Base-by-base conservation (phyloP, 2,329 filamentous ascomycete species). In the Cercospora sp. region DNA sequence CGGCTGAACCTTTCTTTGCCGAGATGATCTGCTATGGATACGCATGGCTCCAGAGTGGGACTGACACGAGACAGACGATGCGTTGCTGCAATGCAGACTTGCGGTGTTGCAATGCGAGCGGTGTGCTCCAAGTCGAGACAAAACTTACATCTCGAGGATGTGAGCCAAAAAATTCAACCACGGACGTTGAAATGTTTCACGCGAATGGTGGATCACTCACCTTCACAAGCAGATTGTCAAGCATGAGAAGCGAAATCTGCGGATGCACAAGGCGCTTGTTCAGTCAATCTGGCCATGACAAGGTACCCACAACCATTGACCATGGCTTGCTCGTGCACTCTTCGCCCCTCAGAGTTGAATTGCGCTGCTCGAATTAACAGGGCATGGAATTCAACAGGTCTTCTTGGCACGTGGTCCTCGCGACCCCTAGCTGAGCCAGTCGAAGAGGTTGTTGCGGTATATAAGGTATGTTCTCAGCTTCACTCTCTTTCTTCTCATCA, bases 341-440 rank as follows among this genome's bases (percentile, higher is more conserved):
- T 63, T 53, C 33, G 16, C 62, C 62, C 57, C 45, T 58, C 55
- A 57, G 63, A 65, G 66, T 68, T 68, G 59, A 66, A 66, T 68
- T 68, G 59, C 67, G 53, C 63, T 45, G 45, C 63, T 66, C 33
- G 67, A 68, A 65, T 60, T 23, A 66, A 53, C 67, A 65, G 67
- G 67, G 63, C 63, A 42, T 61, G 60, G 23, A 30, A 30, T 63
- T 59, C 40, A 63, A 63, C 59, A 63, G 63, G 63, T 66, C 67
- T 66, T 64, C 63, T 63, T 65, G 63, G 67, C 63, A 63, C 63
- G 40, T 66, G 48, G 59, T 40, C 60, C 42, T 42, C 59, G 51
- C 53, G 59, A 26, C 63, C 45, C 63, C 63, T 51, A 23, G 42
- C 48, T 53, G 48, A 53, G 63, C 23, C 67, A 63, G 48, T 30